phyloP scores from a whole-genome alignment of 345 rosid genomes.

The Eucalyptus sp. region DNA sequence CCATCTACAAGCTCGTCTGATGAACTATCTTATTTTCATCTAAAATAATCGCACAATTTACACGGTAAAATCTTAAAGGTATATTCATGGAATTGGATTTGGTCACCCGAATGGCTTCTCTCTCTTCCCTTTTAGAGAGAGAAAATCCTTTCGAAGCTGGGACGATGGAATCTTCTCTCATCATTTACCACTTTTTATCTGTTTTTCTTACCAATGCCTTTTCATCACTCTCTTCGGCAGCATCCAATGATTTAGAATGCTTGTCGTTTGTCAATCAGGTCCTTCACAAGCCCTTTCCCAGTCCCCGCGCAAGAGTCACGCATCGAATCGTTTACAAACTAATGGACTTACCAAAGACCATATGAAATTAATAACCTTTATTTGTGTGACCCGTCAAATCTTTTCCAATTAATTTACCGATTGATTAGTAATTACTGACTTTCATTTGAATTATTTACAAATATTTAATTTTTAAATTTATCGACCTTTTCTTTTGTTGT shows the following conservation, averaged over 20 bases:
- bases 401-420: neutral
- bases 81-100: neutral
- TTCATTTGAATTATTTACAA: neutral
- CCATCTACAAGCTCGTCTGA: neutral
- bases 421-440: neutral
- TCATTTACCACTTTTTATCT: neutral
- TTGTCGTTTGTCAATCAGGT: neutral
- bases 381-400: fast-evolving
- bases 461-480: too few relatives aligned
- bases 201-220: neutral
- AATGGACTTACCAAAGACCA: neutral
- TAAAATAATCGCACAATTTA: neutral
- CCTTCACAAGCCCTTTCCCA: neutral
- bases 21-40: neutral
- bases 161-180: neutral
- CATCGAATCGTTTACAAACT: neutral
- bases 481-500: neutral
- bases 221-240: neutral
- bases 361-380: neutral
- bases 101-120: neutral
- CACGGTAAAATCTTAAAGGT: neutral
- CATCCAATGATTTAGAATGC: neutral
- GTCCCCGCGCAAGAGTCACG: neutral
- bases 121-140: neutral
- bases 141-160: neutral